These are phyloP conservation scores for Sporothrix curviconia DNA, from an alignment of 2,329 filamentous ascomycete species.

Conservation along the genomic window DNA sequence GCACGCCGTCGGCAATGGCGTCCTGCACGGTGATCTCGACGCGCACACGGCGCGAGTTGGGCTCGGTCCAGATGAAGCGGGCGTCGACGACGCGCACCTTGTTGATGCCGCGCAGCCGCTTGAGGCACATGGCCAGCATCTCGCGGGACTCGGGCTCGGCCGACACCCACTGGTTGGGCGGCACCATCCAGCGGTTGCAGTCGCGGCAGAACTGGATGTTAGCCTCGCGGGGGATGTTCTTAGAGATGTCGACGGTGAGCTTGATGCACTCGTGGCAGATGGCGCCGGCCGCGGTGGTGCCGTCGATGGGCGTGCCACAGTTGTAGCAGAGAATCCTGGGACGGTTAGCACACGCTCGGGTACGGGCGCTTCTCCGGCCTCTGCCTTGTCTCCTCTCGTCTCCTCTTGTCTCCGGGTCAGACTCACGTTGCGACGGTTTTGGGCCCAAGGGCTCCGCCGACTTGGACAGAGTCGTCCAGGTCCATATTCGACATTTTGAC, in stretches of 20 bases:
- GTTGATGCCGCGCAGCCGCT: conserved; percentile 76
- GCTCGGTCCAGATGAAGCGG: conserved; percentile 96
- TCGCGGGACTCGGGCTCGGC: conserved; percentile 85
- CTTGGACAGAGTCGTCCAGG: conserved; percentile 26
- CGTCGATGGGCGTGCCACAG: conserved; percentile 92
- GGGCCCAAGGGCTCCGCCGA: conserved; percentile 22
- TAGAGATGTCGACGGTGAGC: conserved; percentile 85
- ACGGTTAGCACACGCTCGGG: conserved; percentile 10
- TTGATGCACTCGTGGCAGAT: conserved; percentile 96
- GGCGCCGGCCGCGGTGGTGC: conserved; percentile 75
- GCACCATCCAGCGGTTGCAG: conserved; percentile 88
- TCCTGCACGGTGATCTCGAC: conserved; percentile 92
- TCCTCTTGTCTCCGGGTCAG: not conserved
- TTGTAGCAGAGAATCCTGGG: conserved; percentile 91
- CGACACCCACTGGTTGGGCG: conserved; percentile 78
- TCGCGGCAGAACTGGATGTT: conserved; percentile 87
- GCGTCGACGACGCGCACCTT: conserved; percentile 95
- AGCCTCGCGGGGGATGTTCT: conserved; percentile 85
- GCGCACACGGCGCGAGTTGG: conserved; percentile 85
- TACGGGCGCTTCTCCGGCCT: not conserved
- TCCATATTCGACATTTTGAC: conserved; percentile 25
- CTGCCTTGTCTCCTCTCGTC: not conserved
- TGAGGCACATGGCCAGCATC: conserved; percentile 82
- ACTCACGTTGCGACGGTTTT: conserved; percentile 29
- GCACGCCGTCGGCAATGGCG: conserved; percentile 53